These are phyloP conservation scores for Coemansia aciculifera DNA, from an alignment of 192 early-diverging fungal genomes.

Conservation along the genomic window DNA sequence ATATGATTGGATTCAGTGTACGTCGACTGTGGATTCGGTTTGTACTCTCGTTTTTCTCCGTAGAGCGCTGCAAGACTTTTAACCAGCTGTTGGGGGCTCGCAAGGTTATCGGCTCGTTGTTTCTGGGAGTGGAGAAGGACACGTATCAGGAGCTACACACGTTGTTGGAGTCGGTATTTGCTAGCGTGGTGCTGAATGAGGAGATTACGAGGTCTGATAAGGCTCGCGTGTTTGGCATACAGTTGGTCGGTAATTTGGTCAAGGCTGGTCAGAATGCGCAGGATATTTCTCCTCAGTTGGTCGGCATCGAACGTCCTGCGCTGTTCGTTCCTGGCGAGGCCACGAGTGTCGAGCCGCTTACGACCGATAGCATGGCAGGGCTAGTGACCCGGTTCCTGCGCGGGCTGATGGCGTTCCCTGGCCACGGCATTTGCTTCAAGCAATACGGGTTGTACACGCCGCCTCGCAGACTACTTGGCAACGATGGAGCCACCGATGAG, in stretches of 20 bases:
- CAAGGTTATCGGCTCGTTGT: constrained; percentile 26
- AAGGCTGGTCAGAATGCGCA: constrained; percentile 23
- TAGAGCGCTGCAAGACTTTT: constrained; percentile 25
- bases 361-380: constrained; percentile 32
- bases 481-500: background rate
- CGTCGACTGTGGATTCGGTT: constrained; percentile 48
- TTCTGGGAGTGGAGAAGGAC: constrained; percentile 36
- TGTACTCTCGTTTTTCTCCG: constrained; percentile 47
- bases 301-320: constrained; percentile 22
- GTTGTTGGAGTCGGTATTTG: constrained; percentile 25
- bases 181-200: constrained; percentile 31
- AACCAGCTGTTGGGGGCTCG: constrained; percentile 33
- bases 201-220: constrained; percentile 28
- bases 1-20: constrained; percentile 37
- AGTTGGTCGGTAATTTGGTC: constrained; percentile 33
- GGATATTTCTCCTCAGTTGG: constrained; percentile 11
- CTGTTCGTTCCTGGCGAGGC: constrained; percentile 19
- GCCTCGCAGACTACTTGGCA: constrained; percentile 10
- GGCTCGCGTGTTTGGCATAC: constrained; percentile 31
- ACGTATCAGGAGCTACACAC: constrained; percentile 43
- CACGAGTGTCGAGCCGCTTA: background rate
- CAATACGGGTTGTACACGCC: constrained; percentile 50
- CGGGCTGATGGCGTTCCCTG: constrained; percentile 50
- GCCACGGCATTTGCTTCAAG: constrained; percentile 48
- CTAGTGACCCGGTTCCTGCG: constrained; percentile 42